phyloP scores from a whole-genome alignment of 2,329 filamentous ascomycete genomes.

The Calonectria pseudoreteaudii region DNA sequence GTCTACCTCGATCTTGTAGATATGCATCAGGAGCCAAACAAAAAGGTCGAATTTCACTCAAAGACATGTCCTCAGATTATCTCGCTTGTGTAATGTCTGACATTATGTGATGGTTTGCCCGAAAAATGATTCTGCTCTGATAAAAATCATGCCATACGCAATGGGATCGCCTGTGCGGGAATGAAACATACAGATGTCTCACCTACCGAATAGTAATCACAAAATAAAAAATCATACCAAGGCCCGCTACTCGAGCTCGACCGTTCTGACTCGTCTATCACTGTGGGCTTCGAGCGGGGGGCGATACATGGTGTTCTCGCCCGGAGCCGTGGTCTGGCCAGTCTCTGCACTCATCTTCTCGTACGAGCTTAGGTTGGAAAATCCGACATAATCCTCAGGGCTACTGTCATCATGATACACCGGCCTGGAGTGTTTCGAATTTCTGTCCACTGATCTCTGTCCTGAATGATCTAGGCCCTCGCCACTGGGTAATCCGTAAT shows the following conservation, averaged over 20 bases:
- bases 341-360: constrained; percentile 13
- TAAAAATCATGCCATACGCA: constrained; percentile 5
- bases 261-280: constrained; percentile 5
- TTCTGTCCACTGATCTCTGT: constrained; percentile 17
- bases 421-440: constrained; percentile 29
- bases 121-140: constrained; percentile 1
- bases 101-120: constrained; percentile 4
- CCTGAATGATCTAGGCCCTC: constrained; percentile 14
- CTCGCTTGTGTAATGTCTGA: constrained; percentile 19
- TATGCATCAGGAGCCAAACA: constrained; percentile 35
- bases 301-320: constrained; percentile 15
- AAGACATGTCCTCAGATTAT: constrained; percentile 15
- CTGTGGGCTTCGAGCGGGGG: constrained; percentile 14
- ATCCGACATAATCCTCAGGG: constrained; percentile 36
- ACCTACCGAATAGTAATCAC: constrained; percentile 7
- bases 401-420: constrained; percentile 36
- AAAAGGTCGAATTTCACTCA: constrained; percentile 33
- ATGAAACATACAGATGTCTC: constrained; percentile 11
- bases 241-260: constrained; percentile 13
- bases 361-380: constrained; percentile 33
- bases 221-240: background rate
- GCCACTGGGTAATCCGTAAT: constrained; percentile 1
- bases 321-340: constrained; percentile 22
- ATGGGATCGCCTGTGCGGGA: constrained; percentile 1
- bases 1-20: constrained; percentile 39